Evolutionary conservation across 1,139 yeast genomes (phyloP), one percentile per base, ranked within the genome.

Genomic region (Hemisphaericaspora xylanilytica): DNA sequence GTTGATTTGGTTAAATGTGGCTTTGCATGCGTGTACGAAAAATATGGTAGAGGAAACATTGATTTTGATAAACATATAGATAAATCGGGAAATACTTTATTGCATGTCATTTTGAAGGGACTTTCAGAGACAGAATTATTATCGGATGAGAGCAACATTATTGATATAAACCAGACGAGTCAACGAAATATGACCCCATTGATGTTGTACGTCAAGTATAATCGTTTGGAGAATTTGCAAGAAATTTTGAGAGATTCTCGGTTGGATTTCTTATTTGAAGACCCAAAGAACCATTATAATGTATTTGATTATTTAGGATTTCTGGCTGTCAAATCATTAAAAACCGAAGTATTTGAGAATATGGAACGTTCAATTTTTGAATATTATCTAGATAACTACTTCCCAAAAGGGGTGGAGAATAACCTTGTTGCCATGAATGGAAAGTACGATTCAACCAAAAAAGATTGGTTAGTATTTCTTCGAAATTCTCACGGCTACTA

Each of bases 181-280:
- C 54, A 58, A 16, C 76, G 76, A 47, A 73, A 74, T 2, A 65
- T 81, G 49, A 77, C 92, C 0, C 95, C 97, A 0, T 56, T 88
- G 40, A 80, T 82, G 73, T 67, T 79, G 5, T 84, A 78, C 52
- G 78, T 85, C 35, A 84, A 85, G 52, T 88, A 81, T 58, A 81
- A 81, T 45, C 67, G 95, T 33, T 39, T 73, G 1, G 81, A 78
- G 2, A 85, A 85, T 43, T 65, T 88, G 15, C 53, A 61, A 27
- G 65, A 62, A 3, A 55, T 84, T 0, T 43, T 82, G 3, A 39
- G 52, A 3, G 83, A 80, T 49, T 47, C 58, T 0, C 51, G 80
- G 36, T 53, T 80, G 9, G 63, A 75, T 12, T 61, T 81, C 16
- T 46, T 60, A 16, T 62, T 59, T 39, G 69, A 67, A 39, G 85